A percentile compares a stretch with the other conserved stretches of the same genome.
These are phyloP conservation scores for Alternaria burnsii DNA, from an alignment of 2,329 filamentous ascomycete species.

Conservation along the genomic window DNA sequence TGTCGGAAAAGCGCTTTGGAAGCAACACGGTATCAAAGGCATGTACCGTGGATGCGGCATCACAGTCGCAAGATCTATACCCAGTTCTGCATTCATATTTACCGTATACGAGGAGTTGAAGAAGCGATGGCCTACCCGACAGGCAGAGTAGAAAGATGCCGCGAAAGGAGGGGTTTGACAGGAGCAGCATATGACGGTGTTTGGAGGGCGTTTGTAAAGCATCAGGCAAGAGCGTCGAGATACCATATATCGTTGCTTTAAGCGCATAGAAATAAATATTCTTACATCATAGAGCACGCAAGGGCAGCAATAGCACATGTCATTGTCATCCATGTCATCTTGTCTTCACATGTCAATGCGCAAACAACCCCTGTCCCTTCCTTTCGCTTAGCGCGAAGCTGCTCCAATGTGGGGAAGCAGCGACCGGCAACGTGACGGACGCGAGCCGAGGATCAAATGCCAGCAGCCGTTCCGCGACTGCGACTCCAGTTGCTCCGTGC, in stretches of 20 bases:
- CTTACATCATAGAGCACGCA: neutral
- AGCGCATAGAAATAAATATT: conserved; percentile 6
- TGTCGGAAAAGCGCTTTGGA: conserved; percentile 79
- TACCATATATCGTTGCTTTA: conserved; percentile 17
- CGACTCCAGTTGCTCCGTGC: conserved; percentile 18
- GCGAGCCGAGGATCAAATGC: conserved; percentile 48
- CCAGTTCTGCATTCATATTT: conserved; percentile 98
- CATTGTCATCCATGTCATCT: neutral
- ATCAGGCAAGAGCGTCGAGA: conserved; percentile 17
- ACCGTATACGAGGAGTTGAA: conserved; percentile 91
- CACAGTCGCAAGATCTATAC: conserved; percentile 84
- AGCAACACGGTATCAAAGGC: conserved; percentile 79
- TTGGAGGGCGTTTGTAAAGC: conserved; percentile 15
- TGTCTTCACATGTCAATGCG: conserved; percentile 39
- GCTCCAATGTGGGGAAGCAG: conserved; percentile 42
- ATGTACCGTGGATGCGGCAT: conserved; percentile 96
- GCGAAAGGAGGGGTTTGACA: neutral
- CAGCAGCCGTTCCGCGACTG: conserved; percentile 24
- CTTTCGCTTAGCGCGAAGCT: conserved; percentile 21
- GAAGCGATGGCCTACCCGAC: conserved; percentile 47
- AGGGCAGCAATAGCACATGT: conserved; percentile 25
- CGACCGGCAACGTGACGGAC: conserved; percentile 45
- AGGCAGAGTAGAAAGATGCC: conserved; percentile 8
- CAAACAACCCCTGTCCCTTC: conserved; percentile 27
- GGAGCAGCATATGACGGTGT: conserved; percentile 14